These are phyloP conservation scores for Teratosphaeria viscida DNA, from an alignment of 2,329 filamentous ascomycete genomes.

Conservation along the genomic window DNA sequence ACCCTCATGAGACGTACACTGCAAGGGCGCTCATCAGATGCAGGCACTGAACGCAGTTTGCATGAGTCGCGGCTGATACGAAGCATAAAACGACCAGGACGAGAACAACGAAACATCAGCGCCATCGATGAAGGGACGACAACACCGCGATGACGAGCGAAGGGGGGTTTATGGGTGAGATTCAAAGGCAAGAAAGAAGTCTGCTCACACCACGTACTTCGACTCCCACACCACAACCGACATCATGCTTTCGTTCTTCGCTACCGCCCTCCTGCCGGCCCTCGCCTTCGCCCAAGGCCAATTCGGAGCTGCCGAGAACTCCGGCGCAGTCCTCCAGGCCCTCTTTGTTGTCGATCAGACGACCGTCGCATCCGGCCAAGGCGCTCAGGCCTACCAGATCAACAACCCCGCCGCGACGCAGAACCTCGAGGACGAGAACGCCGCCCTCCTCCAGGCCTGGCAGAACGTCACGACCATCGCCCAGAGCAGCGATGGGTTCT, in stretches of 20 bases:
- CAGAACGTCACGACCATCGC: not conserved
- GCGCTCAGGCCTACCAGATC: not conserved
- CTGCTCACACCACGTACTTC: not conserved
- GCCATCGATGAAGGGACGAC: no score
- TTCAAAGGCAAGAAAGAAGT: not conserved
- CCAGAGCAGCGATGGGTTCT: not conserved
- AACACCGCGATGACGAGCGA: no score
- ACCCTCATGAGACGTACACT: no score
- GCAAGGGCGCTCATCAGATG: no score
- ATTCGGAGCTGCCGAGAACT: not conserved
- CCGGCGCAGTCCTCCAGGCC: not conserved
- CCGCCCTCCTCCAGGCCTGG: not conserved
- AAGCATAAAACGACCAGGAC: no score
- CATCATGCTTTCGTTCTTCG: not conserved
- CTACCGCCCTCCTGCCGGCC: not conserved
- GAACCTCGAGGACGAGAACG: not conserved
- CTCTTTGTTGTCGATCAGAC: not conserved
- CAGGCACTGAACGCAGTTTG: no score
- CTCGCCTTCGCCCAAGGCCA: not conserved
- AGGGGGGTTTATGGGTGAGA: no score
- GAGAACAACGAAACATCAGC: no score
- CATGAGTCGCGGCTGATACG: no score
- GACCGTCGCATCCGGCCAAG: not conserved
- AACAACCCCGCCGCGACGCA: not conserved
- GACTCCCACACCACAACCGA: not conserved